Base-by-base conservation (phyloP, 2,329 filamentous ascomycete genomes). In the Pyricularia grisea region DNA sequence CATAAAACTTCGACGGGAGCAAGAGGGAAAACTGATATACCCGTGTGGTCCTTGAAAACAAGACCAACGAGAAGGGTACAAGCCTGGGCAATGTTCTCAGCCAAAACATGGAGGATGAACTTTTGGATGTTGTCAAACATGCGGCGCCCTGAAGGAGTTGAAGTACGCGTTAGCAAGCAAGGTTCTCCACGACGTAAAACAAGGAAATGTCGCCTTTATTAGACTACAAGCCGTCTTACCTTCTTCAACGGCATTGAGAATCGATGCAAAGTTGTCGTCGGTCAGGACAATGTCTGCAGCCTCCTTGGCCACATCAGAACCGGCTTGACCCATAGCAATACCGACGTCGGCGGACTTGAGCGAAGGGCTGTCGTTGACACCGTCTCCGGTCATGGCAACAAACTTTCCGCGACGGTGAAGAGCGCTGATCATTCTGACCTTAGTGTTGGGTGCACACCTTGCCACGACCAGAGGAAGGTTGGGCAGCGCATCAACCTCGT, bases 361-460 rank as follows among this genome's bases (percentile, higher is more conserved):
- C 6, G 87, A 88, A 1, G 88, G 88, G 9, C 86, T 85, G 74
- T 91, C 88, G 73, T 91, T 90, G 66, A 90, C 88, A 60, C 88
- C 88, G 71, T 93, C 90, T 33, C 90, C 90, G n/a, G 90, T 92
- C 14, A 92, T 90, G 42, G 88, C 90, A 12, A 87, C 89, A 73
- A 87, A 89, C 33, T 81, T 80, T 61, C 82, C 81, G 66, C 87
- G 83, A 30, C 87, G 81, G 74, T 90, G 88, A 27, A 92, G 84
- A 20, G 89, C 89, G 72, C 91, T 88, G 70, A 89, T 88, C 87
- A 90, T 89, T 68, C 87, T 83, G 25, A 88, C 86, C 73, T 90
- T 89, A 11, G 87, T 89, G 67, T 84, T 82, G 1, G 87, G 87
- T 3, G 86, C 85, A 73, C 87, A 89, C 28, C 87, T 82, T 67